phyloP scores from a whole-genome alignment of 768 basidiomycete species.

The Xerocomellus chrysenteron region DNA sequence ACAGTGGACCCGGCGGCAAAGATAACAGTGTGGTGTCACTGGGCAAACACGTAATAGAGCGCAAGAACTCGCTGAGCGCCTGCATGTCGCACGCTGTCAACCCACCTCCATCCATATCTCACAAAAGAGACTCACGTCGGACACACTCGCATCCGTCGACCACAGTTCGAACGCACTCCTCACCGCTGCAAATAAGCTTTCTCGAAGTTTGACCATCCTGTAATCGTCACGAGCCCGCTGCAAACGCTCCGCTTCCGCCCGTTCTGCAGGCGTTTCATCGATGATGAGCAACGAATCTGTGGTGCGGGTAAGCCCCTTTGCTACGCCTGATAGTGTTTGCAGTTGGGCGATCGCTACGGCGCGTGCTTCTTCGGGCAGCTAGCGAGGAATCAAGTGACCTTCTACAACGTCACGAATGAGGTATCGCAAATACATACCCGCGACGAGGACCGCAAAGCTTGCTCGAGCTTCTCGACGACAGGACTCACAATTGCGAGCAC shows the following conservation, averaged over 20 bases:
- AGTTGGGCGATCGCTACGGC: conserved; percentile 66
- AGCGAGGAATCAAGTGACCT: neutral
- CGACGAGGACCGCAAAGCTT: conserved; percentile 53
- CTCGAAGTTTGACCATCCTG: conserved; percentile 60
- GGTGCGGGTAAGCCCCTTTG: conserved; percentile 80
- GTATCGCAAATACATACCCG: conserved; percentile 41
- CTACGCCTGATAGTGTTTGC: conserved; percentile 79
- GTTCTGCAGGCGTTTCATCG: conserved; percentile 53
- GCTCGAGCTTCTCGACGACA: conserved; percentile 66
- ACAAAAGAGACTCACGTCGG: conserved; percentile 57
- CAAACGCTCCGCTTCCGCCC: conserved; percentile 53
- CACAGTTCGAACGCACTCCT: conserved; percentile 66
- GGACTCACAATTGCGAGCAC: conserved; percentile 78
- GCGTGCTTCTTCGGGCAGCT: conserved; percentile 77
- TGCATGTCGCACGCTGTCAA: conserved; percentile 28
- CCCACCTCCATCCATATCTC: neutral
- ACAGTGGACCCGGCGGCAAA: conserved; percentile 74
- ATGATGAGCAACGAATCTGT: conserved; percentile 65
- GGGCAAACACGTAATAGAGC: conserved; percentile 81
- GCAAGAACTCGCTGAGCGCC: conserved; percentile 82
- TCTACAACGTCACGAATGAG: neutral
- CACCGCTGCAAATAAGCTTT: conserved; percentile 61
- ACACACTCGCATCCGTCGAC: conserved; percentile 75
- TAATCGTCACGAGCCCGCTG: conserved; percentile 62
- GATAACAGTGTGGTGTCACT: conserved; percentile 76